Evolutionary conservation across 768 basidiomycete species (phyloP), one percentile per base, ranked within the genome.

Genomic region (Sporobolomyces phaffii): DNA sequence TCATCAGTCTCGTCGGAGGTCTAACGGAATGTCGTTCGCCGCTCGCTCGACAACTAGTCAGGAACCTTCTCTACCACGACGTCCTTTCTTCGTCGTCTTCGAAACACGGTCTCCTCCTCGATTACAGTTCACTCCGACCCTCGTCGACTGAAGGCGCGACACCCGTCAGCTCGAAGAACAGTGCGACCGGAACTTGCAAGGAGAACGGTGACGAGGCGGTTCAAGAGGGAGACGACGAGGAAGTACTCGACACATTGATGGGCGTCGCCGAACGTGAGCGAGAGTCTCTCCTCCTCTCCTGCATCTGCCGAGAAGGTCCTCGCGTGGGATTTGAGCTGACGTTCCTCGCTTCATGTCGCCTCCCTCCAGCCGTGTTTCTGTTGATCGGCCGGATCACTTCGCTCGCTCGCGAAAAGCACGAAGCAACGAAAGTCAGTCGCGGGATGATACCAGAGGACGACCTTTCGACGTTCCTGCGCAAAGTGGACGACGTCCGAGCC

Each of bases 21-120:
- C 31, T 60, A 0, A 38, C 34, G 0, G 22, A 26, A 7, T 60
- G 59, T 18, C 45, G 53, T 1, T 31, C 65, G 8, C 59, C 65
- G 3, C 59, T 66, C 28, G 45, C 59, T 0, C 36, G 65, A 13
- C 45, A 48, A 34, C 65, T 66, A 24, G 53, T 57, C 18, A 44
- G 51, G 14, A 66, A 66, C 47, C 24, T 61, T 13, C 59, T 61
- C 36, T 66, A 66, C 60, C 65, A 66, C 65, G 65, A 66, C 53
- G 65, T 56, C 4, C 65, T 66, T n/a, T 48, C 44, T 20, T 65
- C 64, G 9, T 41, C 53, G 29, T 29, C 59, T 3, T 24, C 52
- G 31, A 60, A 53, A n/a, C 59, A 66, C 13, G 65, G 65, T 1
- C 47, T 56, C 4, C 45, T 66, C 11, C 47, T 66, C 29, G 65